phyloP scores from a whole-genome alignment of 225 moss, liverwort and hornwort species.

The Climacium dendroides region DNA sequence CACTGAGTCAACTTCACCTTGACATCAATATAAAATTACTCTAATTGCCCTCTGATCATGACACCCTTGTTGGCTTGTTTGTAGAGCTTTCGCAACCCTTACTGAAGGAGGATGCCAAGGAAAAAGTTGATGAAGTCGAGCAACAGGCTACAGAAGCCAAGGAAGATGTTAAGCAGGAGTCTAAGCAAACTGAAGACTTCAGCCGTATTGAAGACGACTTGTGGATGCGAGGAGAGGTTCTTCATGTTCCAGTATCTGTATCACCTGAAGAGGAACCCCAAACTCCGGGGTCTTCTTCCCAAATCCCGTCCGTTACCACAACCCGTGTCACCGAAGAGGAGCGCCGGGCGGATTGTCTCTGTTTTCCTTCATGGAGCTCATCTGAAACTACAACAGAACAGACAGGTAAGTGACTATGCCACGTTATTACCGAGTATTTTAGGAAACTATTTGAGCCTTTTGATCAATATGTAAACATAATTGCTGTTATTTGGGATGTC shows the following conservation, averaged over 20 bases:
- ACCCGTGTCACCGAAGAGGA: constrained; percentile 4
- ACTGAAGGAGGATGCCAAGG: background rate
- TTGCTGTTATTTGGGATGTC: background rate
- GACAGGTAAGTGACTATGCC: constrained; percentile 11
- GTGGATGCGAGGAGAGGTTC: constrained; percentile 13
- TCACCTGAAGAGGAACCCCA: constrained; percentile 1
- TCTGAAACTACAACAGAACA: constrained; percentile 2
- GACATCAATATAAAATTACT: background rate
- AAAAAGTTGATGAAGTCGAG: background rate
- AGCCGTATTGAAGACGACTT: constrained; percentile 7
- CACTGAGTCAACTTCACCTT: background rate
- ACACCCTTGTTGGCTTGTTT: background rate
- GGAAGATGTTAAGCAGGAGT: background rate
- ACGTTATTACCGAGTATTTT: background rate
- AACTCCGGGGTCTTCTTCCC: background rate
- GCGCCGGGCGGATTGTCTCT: constrained; percentile 26
- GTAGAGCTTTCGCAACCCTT: constrained; percentile 11
- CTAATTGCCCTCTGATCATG: background rate
- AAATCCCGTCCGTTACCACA: background rate
- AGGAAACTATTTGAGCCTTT: background rate
- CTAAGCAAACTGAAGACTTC: background rate
- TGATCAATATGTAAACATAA: too few species aligned
- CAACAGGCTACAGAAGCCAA: background rate
- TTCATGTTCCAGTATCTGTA: constrained; percentile 15
- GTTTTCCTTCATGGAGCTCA: constrained; percentile 31